Conservation (phyloP, 23 red algal genomes). For the Gracilaria gracilis region DNA sequence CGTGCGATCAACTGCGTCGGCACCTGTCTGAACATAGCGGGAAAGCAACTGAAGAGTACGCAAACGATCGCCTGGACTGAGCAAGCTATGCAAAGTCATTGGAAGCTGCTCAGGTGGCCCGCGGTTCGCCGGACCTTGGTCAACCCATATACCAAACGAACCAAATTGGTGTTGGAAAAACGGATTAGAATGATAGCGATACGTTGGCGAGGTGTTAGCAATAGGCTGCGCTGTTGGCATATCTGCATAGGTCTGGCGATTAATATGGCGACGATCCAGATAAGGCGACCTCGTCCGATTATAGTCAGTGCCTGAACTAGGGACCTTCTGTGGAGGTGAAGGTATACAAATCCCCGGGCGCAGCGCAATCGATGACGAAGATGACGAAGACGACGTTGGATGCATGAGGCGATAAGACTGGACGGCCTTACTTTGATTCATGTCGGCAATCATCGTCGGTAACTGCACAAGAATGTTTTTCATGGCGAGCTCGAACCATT, state of each 20-base stretch:
- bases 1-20: conserved; percentile 79
- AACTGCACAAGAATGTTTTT: conserved; percentile 93
- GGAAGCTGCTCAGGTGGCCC: conserved; percentile 93
- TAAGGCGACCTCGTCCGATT: conserved; percentile 1
- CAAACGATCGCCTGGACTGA: conserved; percentile 78
- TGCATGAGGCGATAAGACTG: conserved; percentile 19
- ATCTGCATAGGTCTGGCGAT: neutral
- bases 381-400: conserved; percentile 9
- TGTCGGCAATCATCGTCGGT: conserved; percentile 73
- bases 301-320: neutral
- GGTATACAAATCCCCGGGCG: conserved; percentile 4
- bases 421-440: conserved; percentile 17
- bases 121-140: conserved; percentile 79
- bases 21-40: conserved; percentile 87
- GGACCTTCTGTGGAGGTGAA: conserved; percentile 1
- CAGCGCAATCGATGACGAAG: neutral
- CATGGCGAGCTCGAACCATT: conserved; percentile 91
- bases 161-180: conserved; percentile 96
- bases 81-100: conserved; percentile 88
- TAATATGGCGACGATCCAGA: neutral
- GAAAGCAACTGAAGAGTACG: conserved; percentile 87
- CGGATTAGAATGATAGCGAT: conserved; percentile 37
- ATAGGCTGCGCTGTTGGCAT: neutral
- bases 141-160: conserved; percentile 93
- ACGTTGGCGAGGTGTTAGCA: neutral